phyloP scores from a whole-genome alignment of 129 eudicot genomes.

The Pulicaria dysenterica region DNA sequence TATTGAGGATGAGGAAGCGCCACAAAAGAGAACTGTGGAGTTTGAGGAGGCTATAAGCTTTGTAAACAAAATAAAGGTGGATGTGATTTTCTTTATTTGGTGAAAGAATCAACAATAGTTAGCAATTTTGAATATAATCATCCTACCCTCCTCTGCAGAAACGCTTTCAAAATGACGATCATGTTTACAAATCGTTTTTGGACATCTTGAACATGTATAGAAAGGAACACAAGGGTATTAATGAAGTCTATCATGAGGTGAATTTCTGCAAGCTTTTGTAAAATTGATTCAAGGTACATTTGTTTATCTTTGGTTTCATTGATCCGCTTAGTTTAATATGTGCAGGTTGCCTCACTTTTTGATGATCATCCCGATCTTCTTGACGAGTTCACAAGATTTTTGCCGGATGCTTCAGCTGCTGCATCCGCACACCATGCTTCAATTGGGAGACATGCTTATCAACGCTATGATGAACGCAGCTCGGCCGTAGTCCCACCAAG shows the following conservation, averaged over 20 bases:
- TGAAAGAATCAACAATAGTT: constrained; percentile 9
- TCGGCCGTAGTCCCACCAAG: constrained; percentile 51
- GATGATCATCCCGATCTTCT: constrained; percentile 84
- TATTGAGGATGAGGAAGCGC: constrained; percentile 79
- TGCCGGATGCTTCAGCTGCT: constrained; percentile 80
- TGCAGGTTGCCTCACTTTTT: constrained; percentile 87
- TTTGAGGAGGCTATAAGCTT: constrained; percentile 94
- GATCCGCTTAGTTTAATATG: not conserved
- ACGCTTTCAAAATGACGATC: constrained; percentile 83
- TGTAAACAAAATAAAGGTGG: constrained; percentile 96
- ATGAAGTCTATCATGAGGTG: constrained; percentile 90
- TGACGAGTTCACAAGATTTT: constrained; percentile 86
- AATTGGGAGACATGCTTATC: constrained; percentile 43
- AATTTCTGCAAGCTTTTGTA: constrained; percentile 18
- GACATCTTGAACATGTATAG: constrained; percentile 91
- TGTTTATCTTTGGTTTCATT: not conserved
- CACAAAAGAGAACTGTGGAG: constrained; percentile 83
- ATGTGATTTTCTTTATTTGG: not conserved
- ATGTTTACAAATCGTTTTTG: constrained; percentile 79
- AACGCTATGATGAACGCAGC: constrained; percentile 69
- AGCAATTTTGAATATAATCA: not conserved
- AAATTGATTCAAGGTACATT: not conserved
- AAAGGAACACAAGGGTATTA: constrained; percentile 85
- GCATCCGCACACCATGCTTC: constrained; percentile 69
- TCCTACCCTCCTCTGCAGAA: constrained; percentile 51